phyloP scores from a whole-genome alignment of 441 rosid genomes.

The Francoa sonchifolia region DNA sequence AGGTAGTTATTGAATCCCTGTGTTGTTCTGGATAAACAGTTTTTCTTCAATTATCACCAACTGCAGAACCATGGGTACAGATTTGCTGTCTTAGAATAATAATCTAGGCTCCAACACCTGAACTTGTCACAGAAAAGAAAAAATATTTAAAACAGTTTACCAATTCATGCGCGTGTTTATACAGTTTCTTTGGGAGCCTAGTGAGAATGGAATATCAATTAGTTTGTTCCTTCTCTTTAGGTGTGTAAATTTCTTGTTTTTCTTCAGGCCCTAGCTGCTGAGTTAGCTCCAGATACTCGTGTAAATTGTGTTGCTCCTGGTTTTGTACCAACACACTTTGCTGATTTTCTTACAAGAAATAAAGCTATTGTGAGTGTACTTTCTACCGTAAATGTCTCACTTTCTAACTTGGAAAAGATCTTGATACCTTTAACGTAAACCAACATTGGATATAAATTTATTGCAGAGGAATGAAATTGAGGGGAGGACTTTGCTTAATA shows the following conservation, averaged over 20 bases:
- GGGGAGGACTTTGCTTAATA: constrained; percentile 46
- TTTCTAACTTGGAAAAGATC: not conserved
- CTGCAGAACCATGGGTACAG: too few species aligned
- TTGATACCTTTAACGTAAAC: too few species aligned
- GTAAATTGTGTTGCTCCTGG: constrained; percentile 86
- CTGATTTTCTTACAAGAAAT: constrained; percentile 39
- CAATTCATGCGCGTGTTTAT: too few species aligned
- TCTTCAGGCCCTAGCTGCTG: constrained; percentile 66
- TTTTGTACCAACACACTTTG: constrained; percentile 75
- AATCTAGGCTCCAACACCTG: too few species aligned
- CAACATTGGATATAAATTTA: not conserved
- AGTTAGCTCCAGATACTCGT: constrained; percentile 72
- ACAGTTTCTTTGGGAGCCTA: too few species aligned
- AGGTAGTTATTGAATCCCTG: constrained; percentile 28
- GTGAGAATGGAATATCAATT: too few species aligned
- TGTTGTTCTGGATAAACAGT: not conserved
- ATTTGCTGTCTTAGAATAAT: too few species aligned
- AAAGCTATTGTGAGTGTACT: constrained; percentile 34
- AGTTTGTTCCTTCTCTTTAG: not conserved
- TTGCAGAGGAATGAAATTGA: constrained; percentile 38
- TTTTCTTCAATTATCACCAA: constrained; percentile 4
- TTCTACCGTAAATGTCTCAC: not conserved
- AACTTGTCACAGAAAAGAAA: too few species aligned
- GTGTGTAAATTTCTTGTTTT: constrained; percentile 1
- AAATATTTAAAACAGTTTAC: too few species aligned